Conservation (phyloP, 495 filamentous ascomycete species). For the Parathielavia hyrcaniae region DNA sequence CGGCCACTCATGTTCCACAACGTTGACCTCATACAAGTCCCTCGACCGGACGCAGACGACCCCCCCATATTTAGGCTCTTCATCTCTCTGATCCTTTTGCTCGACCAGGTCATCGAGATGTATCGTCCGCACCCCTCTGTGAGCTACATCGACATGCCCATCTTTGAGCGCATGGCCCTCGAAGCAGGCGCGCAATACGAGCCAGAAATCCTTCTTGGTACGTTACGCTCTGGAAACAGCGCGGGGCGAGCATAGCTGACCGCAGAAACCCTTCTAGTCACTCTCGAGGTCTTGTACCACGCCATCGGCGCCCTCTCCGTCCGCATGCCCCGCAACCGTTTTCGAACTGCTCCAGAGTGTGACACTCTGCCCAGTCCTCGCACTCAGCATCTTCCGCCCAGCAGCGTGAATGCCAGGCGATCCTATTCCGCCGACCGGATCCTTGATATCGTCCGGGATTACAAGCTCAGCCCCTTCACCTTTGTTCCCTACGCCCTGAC, state of each 20-base stretch:
- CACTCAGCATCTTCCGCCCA: constrained; percentile 48
- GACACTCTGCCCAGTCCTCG: constrained; percentile 26
- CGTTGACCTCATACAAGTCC: constrained; percentile 49
- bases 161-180: constrained; percentile 60
- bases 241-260: not conserved
- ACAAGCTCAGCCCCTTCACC: constrained; percentile 51
- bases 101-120: constrained; percentile 60
- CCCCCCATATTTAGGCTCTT: constrained; percentile 43
- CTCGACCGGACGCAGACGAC: constrained; percentile 29
- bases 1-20: constrained; percentile 62
- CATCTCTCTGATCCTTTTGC: constrained; percentile 43
- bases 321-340: constrained; percentile 31
- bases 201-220: constrained; percentile 43
- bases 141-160: constrained; percentile 48
- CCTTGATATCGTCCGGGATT: constrained; percentile 52
- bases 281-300: constrained; percentile 65
- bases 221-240: constrained; percentile 13
- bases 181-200: constrained; percentile 39
- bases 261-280: constrained; percentile 34
- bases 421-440: constrained; percentile 60
- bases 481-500: constrained; percentile 63
- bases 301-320: constrained; percentile 58
- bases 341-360: constrained; percentile 23
- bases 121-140: constrained; percentile 57
- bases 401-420: constrained; percentile 51